These are phyloP conservation scores for Entomortierella beljakovae DNA, from an alignment of 192 early-diverging fungal genomes.

Conservation along the genomic window DNA sequence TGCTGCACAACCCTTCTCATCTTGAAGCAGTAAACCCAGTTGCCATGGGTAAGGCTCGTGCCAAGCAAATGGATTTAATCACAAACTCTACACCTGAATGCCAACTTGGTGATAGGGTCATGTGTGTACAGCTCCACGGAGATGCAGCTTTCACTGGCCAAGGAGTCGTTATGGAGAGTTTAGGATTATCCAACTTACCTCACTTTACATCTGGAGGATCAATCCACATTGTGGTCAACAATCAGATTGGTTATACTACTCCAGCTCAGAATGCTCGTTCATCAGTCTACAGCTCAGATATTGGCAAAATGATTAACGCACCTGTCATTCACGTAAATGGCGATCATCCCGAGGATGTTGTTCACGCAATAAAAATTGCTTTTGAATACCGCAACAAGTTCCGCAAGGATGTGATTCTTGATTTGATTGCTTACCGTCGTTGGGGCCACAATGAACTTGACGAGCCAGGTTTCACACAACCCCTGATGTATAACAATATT, in stretches of 20 bases:
- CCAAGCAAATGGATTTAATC: conserved; percentile 87
- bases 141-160: conserved; percentile 91
- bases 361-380: conserved; percentile 83
- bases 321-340: conserved; percentile 98
- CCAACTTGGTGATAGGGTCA: conserved; percentile 90
- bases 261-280: conserved; percentile 94
- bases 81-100: conserved; percentile 75
- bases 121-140: conserved; percentile 96
- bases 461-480: conserved; percentile 97
- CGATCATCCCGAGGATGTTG: conserved; percentile 94
- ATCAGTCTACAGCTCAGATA: conserved; percentile 91
- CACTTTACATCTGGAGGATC: conserved; percentile 96
- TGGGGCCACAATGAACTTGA: conserved; percentile 99
- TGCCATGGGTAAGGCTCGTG: conserved; percentile 94
- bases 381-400: conserved; percentile 94
- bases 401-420: conserved; percentile 95
- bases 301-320: conserved; percentile 96
- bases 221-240: conserved; percentile 98
- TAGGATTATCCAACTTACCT: conserved; percentile 94
- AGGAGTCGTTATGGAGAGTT: conserved; percentile 96
- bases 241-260: conserved; percentile 98
- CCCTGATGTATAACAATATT: conserved; percentile 96
- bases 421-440: conserved; percentile 94
- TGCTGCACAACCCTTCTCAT: conserved; percentile 98
- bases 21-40: conserved; percentile 98